Evolutionary conservation across 768 basidiomycete species (phyloP).

Genomic region (Macrolepiota dolichaula): DNA sequence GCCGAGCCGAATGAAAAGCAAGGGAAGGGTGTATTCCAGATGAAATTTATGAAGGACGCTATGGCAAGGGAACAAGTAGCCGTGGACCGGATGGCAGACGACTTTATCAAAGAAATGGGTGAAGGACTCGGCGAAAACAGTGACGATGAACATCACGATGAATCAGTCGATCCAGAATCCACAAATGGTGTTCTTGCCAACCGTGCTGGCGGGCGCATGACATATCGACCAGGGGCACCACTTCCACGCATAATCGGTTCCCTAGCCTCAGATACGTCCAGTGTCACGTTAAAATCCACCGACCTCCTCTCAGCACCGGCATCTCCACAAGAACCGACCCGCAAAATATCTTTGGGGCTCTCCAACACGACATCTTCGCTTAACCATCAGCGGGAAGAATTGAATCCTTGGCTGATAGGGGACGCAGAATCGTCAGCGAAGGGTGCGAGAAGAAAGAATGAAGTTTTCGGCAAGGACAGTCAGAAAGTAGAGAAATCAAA

Average conservation of each 20-base stretch:
- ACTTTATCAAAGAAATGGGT: slow-evolving; percentile 70
- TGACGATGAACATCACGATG: slow-evolving; percentile 24
- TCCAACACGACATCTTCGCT: neutral
- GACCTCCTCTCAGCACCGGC: slow-evolving; percentile 41
- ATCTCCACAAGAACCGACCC: slow-evolving; percentile 18
- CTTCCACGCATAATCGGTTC: slow-evolving; percentile 22
- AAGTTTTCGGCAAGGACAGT: slow-evolving; percentile 70
- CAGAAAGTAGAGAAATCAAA: slow-evolving; percentile 60
- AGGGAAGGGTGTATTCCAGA: slow-evolving; percentile 76
- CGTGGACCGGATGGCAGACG: slow-evolving; percentile 63
- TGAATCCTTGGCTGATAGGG: slow-evolving; percentile 81
- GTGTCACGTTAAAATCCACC: slow-evolving; percentile 64
- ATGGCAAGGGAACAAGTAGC: slow-evolving; percentile 61
- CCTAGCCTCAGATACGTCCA: slow-evolving; percentile 56
- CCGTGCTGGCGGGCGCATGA: slow-evolving; percentile 66
- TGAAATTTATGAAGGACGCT: slow-evolving; percentile 99
- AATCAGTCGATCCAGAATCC: slow-evolving; percentile 19
- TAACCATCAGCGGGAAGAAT: slow-evolving; percentile 8
- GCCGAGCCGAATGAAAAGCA: slow-evolving; percentile 30
- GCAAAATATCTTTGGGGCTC: slow-evolving; percentile 14
- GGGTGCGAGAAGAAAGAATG: slow-evolving; percentile 67
- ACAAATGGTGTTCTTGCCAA: slow-evolving; percentile 40
- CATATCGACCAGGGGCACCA: slow-evolving; percentile 51
- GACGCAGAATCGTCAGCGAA: slow-evolving; percentile 31
- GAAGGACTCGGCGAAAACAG: slow-evolving; percentile 23